Conservation (phyloP, 148 eudicot genomes). For the Polygonum aviculare region DNA sequence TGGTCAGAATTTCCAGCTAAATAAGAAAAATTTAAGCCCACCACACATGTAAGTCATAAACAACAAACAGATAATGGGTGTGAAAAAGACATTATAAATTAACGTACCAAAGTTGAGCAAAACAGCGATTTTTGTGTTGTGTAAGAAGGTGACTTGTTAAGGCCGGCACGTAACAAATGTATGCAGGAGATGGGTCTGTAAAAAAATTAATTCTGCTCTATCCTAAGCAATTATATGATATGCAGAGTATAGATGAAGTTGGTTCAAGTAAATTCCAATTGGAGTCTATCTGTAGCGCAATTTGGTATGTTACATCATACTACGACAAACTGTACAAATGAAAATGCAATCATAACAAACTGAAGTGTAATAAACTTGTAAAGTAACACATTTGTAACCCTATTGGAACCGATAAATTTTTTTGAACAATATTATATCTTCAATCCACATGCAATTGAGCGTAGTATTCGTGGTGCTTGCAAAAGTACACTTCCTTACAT, state of each 20-base stretch:
- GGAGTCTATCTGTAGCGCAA: background rate
- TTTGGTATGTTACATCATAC: background rate
- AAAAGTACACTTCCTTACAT: constrained; percentile 94
- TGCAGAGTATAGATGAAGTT: background rate
- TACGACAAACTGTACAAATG: background rate
- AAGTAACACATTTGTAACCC: background rate
- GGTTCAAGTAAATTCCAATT: background rate
- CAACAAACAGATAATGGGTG: background rate
- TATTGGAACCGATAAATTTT: background rate
- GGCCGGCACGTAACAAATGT: background rate
- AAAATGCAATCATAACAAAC: background rate
- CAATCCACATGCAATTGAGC: constrained; percentile 89
- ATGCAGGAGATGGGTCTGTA: background rate
- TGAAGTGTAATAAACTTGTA: background rate
- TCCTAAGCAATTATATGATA: background rate
- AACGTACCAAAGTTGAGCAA: background rate
- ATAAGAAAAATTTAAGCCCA: background rate
- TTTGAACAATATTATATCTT: constrained; percentile 45
- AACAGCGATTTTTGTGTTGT: background rate
- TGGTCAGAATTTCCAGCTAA: background rate
- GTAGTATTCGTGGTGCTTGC: constrained; percentile 42
- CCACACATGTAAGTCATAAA: background rate
- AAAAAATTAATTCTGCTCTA: background rate
- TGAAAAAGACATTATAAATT: background rate
- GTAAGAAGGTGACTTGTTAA: background rate